Evolutionary conservation across 2,329 filamentous ascomycete genomes (phyloP).

Genomic region (Myriosclerotinia duriaeana): DNA sequence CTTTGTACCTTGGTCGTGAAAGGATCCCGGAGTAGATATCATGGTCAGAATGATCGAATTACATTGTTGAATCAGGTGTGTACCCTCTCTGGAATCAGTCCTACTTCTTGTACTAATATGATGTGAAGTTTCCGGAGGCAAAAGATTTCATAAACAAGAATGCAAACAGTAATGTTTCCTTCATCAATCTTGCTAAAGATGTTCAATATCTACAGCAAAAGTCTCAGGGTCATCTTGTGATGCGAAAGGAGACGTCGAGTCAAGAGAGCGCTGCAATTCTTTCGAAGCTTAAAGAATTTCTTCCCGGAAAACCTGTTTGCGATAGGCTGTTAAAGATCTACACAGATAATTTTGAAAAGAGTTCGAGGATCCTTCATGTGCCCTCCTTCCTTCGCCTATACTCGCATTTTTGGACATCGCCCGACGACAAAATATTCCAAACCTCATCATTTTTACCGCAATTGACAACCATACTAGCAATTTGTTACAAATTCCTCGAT

Average conservation of each 20-base stretch:
- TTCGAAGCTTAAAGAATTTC: slow-evolving; percentile 20
- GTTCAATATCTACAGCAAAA: slow-evolving; percentile 25
- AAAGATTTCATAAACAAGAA: slow-evolving; percentile 22
- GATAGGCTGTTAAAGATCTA: slow-evolving; percentile 41
- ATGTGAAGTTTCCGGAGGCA: slow-evolving; percentile 16
- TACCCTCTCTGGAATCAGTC: background rate
- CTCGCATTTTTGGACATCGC: slow-evolving; percentile 42
- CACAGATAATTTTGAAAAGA: slow-evolving; percentile 45
- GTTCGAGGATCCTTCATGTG: slow-evolving; percentile 47
- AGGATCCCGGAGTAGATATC: slow-evolving; percentile 20
- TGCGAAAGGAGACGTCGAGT: slow-evolving; percentile 19
- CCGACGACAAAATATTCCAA: slow-evolving; percentile 17
- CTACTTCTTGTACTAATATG: background rate
- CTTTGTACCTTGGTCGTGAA: slow-evolving; percentile 19
- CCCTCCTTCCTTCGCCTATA: slow-evolving; percentile 48
- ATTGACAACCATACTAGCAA: slow-evolving; percentile 26
- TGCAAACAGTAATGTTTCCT: slow-evolving; percentile 8
- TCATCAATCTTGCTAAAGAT: slow-evolving; percentile 19
- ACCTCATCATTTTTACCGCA: slow-evolving; percentile 24
- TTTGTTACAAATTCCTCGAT: slow-evolving; percentile 21
- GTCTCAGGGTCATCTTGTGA: slow-evolving; percentile 15
- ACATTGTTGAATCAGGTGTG: slow-evolving; percentile 17
- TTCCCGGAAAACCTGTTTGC: slow-evolving; percentile 24
- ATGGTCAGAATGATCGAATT: slow-evolving; percentile 23
- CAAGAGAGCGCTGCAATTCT: slow-evolving; percentile 14